These are phyloP conservation scores for Saccharomycopsis olivae DNA, from an alignment of 805 yeast species.

Conservation along the genomic window DNA sequence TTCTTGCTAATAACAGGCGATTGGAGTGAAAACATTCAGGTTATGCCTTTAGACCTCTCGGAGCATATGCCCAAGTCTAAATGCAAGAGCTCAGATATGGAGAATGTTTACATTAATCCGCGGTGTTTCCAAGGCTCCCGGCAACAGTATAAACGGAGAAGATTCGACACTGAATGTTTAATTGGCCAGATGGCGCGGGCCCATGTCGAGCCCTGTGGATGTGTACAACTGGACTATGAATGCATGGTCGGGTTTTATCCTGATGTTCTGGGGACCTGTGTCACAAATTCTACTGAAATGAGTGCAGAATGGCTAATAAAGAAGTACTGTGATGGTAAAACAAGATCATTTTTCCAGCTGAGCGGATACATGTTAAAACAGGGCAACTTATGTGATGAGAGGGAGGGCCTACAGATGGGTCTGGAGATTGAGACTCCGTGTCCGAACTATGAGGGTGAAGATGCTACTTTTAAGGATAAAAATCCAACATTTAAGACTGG, in stretches of 20 bases:
- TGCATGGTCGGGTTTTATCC: conserved; percentile 45
- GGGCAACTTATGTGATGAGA: conserved; percentile 32
- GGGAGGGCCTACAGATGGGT: conserved; percentile 6
- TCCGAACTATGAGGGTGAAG: background rate
- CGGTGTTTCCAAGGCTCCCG: conserved; percentile 59
- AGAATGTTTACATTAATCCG: conserved; percentile 45
- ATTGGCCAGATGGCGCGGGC: conserved; percentile 12
- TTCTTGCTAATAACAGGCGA: conserved; percentile 41
- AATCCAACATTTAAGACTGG: conserved; percentile 8
- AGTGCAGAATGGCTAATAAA: conserved; percentile 3
- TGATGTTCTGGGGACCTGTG: conserved; percentile 36
- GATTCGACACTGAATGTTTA: conserved; percentile 46
- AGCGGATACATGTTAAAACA: conserved; percentile 30
- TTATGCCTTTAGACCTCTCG: conserved; percentile 8
- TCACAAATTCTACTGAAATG: conserved; percentile 21
- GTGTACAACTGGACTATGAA: conserved; percentile 59
- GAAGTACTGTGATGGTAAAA: conserved; percentile 13
- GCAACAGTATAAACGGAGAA: conserved; percentile 54
- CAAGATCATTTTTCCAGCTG: conserved; percentile 10
- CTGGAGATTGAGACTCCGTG: conserved; percentile 11
- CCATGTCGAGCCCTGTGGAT: conserved; percentile 47
- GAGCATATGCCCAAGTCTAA: conserved; percentile 7
- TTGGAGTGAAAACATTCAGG: no score
- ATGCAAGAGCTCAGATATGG: conserved; percentile 26
- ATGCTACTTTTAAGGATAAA: conserved; percentile 3